Percentiles rank a stretch among this genome's conserved stretches.
phyloP scores from a whole-genome alignment of 1,284 basidiomycete species.

The Leccinum solheimii region DNA sequence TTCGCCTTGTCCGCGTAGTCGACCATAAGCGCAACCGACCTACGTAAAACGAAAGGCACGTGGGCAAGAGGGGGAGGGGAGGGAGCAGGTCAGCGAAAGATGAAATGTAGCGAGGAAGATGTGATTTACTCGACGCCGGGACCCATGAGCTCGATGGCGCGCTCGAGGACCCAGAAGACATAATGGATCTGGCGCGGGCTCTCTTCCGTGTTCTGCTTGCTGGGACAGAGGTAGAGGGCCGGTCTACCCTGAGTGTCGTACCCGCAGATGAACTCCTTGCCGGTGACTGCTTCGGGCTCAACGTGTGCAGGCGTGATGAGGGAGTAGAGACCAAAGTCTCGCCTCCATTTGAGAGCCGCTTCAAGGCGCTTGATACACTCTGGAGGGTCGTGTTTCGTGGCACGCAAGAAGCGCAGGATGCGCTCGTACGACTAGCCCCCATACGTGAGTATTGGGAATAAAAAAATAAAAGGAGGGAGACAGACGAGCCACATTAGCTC shows the following conservation, averaged over 20 bases:
- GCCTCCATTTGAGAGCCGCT: slow-evolving; percentile 69
- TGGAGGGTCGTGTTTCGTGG: slow-evolving; percentile 64
- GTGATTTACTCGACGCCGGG: slow-evolving; percentile 70
- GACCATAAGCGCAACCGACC: slow-evolving; percentile 74
- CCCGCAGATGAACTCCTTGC: slow-evolving; percentile 74
- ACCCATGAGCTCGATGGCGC: slow-evolving; percentile 70
- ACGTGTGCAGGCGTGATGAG: slow-evolving; percentile 56
- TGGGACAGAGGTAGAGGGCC: slow-evolving; percentile 77
- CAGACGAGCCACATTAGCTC: slow-evolving; percentile 76
- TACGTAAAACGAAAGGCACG: slow-evolving; percentile 27
- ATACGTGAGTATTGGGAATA: slow-evolving; percentile 1
- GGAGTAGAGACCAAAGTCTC: slow-evolving; percentile 70
- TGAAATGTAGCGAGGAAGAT: neutral
- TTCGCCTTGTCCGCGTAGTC: slow-evolving; percentile 83
- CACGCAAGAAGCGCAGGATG: slow-evolving; percentile 67
- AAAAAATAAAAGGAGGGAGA: slow-evolving; percentile 4
- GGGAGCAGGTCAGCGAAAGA: neutral
- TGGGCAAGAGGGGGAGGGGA: neutral
- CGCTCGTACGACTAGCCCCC: slow-evolving; percentile 58
- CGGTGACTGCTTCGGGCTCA: slow-evolving; percentile 74
- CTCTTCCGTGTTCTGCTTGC: slow-evolving; percentile 82
- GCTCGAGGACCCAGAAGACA: slow-evolving; percentile 73
- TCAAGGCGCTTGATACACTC: slow-evolving; percentile 64
- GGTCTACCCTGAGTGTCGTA: slow-evolving; percentile 72
- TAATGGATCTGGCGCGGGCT: slow-evolving; percentile 73